Percentiles rank a stretch among this genome's conserved stretches.
These are phyloP conservation scores for Collybia sordida DNA, from an alignment of 768 basidiomycete genomes.

Conservation along the genomic window DNA sequence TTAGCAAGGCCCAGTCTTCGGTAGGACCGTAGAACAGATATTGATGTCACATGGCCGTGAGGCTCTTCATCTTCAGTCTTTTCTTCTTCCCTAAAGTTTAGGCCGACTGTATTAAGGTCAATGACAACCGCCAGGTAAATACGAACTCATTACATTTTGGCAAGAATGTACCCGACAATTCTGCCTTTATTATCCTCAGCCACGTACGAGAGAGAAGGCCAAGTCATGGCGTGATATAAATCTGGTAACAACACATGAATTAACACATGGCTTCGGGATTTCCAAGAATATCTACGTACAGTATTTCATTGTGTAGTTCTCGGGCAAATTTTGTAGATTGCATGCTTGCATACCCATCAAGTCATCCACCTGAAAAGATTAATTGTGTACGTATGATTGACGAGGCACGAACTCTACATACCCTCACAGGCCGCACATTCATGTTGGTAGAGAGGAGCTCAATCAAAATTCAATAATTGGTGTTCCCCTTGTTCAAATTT, in stretches of 20 bases:
- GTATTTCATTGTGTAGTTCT: constrained; percentile 88
- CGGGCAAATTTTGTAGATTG: constrained; percentile 92
- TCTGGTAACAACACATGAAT: constrained; percentile 41
- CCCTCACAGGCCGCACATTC: constrained; percentile 38
- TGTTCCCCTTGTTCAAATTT: no score
- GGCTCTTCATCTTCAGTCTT: constrained; percentile 60
- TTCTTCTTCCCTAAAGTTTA: constrained; percentile 60
- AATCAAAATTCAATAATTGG: no score
- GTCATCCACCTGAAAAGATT: constrained; percentile 67
- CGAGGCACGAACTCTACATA: constrained; percentile 15
- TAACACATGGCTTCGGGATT: not conserved
- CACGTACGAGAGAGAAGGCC: constrained; percentile 93
- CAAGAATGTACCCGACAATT: constrained; percentile 93
- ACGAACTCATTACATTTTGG: constrained; percentile 71
- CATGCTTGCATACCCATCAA: constrained; percentile 94
- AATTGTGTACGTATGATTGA: not conserved
- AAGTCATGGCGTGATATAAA: constrained; percentile 91
- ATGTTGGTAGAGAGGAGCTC: not conserved
- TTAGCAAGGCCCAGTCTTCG: constrained; percentile 91
- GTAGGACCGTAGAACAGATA: constrained; percentile 90
- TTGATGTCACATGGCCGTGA: constrained; percentile 96
- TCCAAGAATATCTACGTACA: constrained; percentile 39
- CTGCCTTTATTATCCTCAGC: constrained; percentile 90
- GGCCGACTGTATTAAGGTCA: constrained; percentile 12
- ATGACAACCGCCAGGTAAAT: constrained; percentile 2